Evolutionary conservation across 2,329 filamentous ascomycete genomes (phyloP), one percentile per base, ranked within the genome.

Genomic region (Trichoderma guizhouense): DNA sequence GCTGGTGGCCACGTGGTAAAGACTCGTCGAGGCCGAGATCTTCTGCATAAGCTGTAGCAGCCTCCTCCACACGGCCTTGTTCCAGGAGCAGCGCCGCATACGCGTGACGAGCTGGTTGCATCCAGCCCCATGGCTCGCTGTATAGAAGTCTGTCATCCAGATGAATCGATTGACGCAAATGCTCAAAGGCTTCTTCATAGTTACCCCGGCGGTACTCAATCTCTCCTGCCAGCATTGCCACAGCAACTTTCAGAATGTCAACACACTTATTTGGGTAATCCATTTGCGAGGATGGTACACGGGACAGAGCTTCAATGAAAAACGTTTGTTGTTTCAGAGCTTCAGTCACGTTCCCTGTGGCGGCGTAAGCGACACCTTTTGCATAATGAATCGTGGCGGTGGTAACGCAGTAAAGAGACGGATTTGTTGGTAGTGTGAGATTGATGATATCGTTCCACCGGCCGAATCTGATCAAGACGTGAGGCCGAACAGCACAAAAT

Each of bases 91-190:
- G 82, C 1, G 91, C 91, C 1, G 88, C 91, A 66, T 90, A 90
- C 0, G 91, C 91, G 79, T 93, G 91, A 3, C 90, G 84, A 0
- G 89, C 86, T 0, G 91, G 91, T 75, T 92, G 90, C 90, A 93
- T 92, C 91, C 91, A 93, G 0, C 88, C 89, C 91, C 91, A 93
- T 0, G 91, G 91, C 78, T 93, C 91, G 30, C 90, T 88, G 73
- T 92, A 93, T 0, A 87, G 86, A n/a, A 93, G 83, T 0, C 78
- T 79, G 73, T 92, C 90, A 70, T 92, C 89, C 7, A 87, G 82
- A 0, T 82, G 78, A 26, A 91, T 87, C 0, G 90, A 85, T 24
- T 79, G 81, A 3, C 85, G 83, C 5, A 93, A 82, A 70, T 87
- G 83, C 9, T 79, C 75, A 74, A 92, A 93, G 0, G 91, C 91